Conservation (phyloP, 345 rosid species). For the Gossypium thurberi region DNA sequence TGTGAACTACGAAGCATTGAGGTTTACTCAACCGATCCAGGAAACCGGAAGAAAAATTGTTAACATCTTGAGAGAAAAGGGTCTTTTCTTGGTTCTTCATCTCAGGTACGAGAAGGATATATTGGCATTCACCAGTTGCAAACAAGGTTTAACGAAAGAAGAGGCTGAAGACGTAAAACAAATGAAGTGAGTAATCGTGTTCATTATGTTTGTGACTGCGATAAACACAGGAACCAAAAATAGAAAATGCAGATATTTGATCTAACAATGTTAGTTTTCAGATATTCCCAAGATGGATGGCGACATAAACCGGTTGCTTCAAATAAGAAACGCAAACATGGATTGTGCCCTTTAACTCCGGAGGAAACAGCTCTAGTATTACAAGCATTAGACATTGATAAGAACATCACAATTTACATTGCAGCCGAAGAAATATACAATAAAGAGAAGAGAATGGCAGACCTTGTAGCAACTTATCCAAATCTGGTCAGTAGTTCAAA, state of each 20-base stretch:
- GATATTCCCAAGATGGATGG: slow-evolving; percentile 91
- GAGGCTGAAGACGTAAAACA: slow-evolving; percentile 62
- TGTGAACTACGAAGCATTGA: slow-evolving; percentile 68
- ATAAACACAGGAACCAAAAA: no score
- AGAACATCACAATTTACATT: slow-evolving; percentile 63
- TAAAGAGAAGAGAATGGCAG: slow-evolving; percentile 63
- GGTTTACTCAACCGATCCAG: slow-evolving; percentile 70
- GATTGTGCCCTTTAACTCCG: slow-evolving; percentile 88
- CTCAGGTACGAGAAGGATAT: slow-evolving; percentile 93
- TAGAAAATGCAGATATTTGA: background rate
- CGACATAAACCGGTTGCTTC: slow-evolving; percentile 67
- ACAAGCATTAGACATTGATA: slow-evolving; percentile 63
- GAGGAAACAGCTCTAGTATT: slow-evolving; percentile 77
- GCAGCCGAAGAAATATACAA: slow-evolving; percentile 93
- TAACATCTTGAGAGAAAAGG: slow-evolving; percentile 49
- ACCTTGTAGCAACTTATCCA: slow-evolving; percentile 51
- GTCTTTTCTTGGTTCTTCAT: slow-evolving; percentile 56
- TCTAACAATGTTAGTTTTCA: slow-evolving; percentile 1
- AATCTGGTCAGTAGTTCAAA: slow-evolving; percentile 44
- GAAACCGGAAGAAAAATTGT: slow-evolving; percentile 67
- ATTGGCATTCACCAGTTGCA: slow-evolving; percentile 90
- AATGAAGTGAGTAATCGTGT: slow-evolving; percentile 45
- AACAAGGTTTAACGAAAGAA: slow-evolving; percentile 62
- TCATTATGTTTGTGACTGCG: background rate
- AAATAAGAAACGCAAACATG: slow-evolving; percentile 46